These are phyloP conservation scores for Stagonosporopsis chrysanthemi DNA, from an alignment of 2,329 filamentous ascomycete genomes.

Conservation along the genomic window DNA sequence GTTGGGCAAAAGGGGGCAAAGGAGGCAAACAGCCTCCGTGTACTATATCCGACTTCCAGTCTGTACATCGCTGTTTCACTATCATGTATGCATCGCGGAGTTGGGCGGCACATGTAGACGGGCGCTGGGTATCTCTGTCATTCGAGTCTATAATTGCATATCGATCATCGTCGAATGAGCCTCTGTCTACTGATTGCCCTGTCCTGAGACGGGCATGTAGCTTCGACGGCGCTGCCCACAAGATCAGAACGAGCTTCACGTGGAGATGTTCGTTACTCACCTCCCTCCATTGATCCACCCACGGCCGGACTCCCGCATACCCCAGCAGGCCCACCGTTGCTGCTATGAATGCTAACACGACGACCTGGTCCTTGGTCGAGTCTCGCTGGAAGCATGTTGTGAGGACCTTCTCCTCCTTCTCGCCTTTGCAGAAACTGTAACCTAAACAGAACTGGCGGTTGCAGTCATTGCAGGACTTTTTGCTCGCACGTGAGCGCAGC, in stretches of 20 bases:
- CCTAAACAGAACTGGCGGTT: slow-evolving; percentile 71
- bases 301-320: slow-evolving; percentile 68
- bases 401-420: slow-evolving; percentile 69
- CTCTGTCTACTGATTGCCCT: slow-evolving; percentile 30
- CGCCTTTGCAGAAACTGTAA: slow-evolving; percentile 68
- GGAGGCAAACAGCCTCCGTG: slow-evolving; percentile 23
- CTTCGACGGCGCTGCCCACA: slow-evolving; percentile 45
- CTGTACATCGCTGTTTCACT: slow-evolving; percentile 46
- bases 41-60: slow-evolving; percentile 42
- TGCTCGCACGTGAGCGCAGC: slow-evolving; percentile 41
- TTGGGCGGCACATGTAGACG: slow-evolving; percentile 32
- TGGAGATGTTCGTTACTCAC: slow-evolving; percentile 38
- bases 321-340: slow-evolving; percentile 66
- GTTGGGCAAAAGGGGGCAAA: slow-evolving; percentile 6
- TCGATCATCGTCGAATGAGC: neutral
- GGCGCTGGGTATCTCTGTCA: slow-evolving; percentile 37
- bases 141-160: slow-evolving; percentile 38
- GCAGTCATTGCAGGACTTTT: slow-evolving; percentile 69
- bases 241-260: neutral
- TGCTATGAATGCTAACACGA: slow-evolving; percentile 71
- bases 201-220: slow-evolving; percentile 60
- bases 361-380: slow-evolving; percentile 70
- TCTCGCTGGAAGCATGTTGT: slow-evolving; percentile 74
- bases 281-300: slow-evolving; percentile 64
- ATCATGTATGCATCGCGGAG: slow-evolving; percentile 46